These are phyloP conservation scores for Pseudopithomyces chartarum DNA, from an alignment of 2,329 filamentous ascomycete species.

Conservation along the genomic window DNA sequence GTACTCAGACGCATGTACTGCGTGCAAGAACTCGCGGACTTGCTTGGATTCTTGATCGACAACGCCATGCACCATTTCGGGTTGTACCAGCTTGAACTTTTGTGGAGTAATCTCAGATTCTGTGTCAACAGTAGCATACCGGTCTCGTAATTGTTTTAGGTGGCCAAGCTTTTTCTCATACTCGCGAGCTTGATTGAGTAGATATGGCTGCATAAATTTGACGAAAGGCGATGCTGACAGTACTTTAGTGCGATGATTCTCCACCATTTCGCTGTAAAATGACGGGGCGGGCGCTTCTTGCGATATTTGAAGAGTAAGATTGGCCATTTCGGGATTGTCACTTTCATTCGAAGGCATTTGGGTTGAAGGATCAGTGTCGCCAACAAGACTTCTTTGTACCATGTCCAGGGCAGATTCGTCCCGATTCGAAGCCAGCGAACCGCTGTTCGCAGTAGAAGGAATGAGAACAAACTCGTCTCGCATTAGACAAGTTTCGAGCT, in stretches of 20 bases:
- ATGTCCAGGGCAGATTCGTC: neutral
- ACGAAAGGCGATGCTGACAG: conserved; percentile 96
- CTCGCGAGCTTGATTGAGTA: conserved; percentile 89
- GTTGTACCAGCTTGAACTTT: conserved; percentile 87
- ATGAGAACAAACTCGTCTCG: conserved; percentile 89
- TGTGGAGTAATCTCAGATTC: conserved; percentile 54
- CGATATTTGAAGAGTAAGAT: conserved; percentile 58
- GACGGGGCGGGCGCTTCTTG: conserved; percentile 85
- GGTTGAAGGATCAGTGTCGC: neutral
- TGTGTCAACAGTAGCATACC: conserved; percentile 55
- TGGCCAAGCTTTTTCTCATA: conserved; percentile 85
- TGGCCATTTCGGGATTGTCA: conserved; percentile 43
- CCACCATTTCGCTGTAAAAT: conserved; percentile 93
- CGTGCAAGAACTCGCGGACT: conserved; percentile 90
- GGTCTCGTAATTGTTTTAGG: conserved; percentile 80
- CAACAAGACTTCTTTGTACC: neutral
- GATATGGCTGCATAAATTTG: conserved; percentile 90
- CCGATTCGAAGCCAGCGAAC: conserved; percentile 26
- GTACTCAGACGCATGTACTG: conserved; percentile 95
- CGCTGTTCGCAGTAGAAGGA: conserved; percentile 63
- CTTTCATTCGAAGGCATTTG: neutral
- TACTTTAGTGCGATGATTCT: conserved; percentile 90
- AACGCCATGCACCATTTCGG: conserved; percentile 90
- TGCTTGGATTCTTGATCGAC: conserved; percentile 80
- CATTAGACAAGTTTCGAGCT: conserved; percentile 92